phyloP scores from a whole-genome alignment of 768 basidiomycete species.

The Suillus paluster region DNA sequence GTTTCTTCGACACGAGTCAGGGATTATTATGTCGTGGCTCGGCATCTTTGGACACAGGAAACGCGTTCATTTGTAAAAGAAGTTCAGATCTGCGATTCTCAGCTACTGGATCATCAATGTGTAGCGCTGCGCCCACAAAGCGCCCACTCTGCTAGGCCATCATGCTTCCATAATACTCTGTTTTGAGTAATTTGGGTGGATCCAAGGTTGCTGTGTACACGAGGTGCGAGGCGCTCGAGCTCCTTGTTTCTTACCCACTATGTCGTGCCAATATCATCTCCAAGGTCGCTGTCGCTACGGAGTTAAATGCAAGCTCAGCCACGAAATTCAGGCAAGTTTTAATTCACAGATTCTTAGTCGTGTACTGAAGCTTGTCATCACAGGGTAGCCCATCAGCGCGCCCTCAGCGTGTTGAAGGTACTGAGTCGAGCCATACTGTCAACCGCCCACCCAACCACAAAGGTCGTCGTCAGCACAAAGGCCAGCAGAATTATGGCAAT shows the following conservation, averaged over 20 bases:
- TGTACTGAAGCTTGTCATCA: neutral
- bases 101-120: neutral
- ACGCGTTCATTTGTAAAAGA: neutral
- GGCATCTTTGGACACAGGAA: neutral
- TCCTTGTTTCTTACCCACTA: neutral
- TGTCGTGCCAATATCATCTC: slow-evolving; percentile 24
- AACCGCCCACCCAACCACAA: neutral
- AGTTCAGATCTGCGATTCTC: neutral
- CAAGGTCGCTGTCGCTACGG: slow-evolving; percentile 34
- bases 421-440: too few species aligned
- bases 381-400: slow-evolving; percentile 8
- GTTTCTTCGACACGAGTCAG: neutral
- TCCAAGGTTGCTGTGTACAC: neutral
- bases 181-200: neutral
- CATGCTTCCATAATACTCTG: neutral
- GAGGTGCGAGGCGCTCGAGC: neutral
- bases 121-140: neutral
- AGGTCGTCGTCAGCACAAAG: neutral
- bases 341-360: neutral
- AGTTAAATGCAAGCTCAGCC: slow-evolving; percentile 28
- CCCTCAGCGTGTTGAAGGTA: neutral
- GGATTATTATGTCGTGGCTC: neutral
- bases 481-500: neutral
- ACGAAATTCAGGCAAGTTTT: slow-evolving; percentile 19
- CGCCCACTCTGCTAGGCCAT: neutral